phyloP scores from a whole-genome alignment of 495 filamentous ascomycete genomes.

The Penicillium malachiteum region DNA sequence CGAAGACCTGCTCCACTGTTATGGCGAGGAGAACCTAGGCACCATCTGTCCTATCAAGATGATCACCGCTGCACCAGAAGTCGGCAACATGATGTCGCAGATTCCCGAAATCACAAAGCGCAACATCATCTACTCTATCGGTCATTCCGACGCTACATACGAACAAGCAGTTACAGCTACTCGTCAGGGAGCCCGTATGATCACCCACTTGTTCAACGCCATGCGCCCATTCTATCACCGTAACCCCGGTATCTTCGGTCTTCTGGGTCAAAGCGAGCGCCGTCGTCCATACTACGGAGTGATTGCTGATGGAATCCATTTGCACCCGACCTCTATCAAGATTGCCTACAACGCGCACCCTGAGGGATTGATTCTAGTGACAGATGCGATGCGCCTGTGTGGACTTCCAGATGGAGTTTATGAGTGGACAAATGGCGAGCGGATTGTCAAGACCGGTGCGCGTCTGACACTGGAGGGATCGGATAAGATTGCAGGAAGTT shows the following conservation, averaged over 20 bases:
- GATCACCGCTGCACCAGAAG: constrained; percentile 80
- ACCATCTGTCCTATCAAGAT: constrained; percentile 55
- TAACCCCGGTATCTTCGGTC: constrained; percentile 79
- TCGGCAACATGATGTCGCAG: constrained; percentile 58
- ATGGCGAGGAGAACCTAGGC: constrained; percentile 62
- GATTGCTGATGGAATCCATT: constrained; percentile 62
- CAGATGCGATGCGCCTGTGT: constrained; percentile 59
- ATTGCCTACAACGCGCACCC: constrained; percentile 60
- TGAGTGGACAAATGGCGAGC: constrained; percentile 74
- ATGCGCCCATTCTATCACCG: constrained; percentile 85
- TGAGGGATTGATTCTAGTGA: constrained; percentile 56
- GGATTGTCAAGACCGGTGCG: constrained; percentile 65
- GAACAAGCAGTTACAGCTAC: constrained; percentile 68
- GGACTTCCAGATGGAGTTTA: constrained; percentile 77
- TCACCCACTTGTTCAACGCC: constrained; percentile 89
- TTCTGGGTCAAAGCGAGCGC: constrained; percentile 54
- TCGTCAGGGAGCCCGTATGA: constrained; percentile 71
- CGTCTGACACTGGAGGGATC: constrained; percentile 67
- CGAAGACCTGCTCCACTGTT: constrained; percentile 62
- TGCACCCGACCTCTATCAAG: constrained; percentile 59
- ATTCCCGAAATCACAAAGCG: constrained; percentile 59
- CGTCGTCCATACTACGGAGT: constrained; percentile 57
- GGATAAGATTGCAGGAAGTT: constrained; percentile 70
- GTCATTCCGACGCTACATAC: constrained; percentile 80
- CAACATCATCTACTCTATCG: constrained; percentile 71